These are phyloP conservation scores for Naganishia albida DNA, from an alignment of 1,284 basidiomycete genomes.

Conservation along the genomic window DNA sequence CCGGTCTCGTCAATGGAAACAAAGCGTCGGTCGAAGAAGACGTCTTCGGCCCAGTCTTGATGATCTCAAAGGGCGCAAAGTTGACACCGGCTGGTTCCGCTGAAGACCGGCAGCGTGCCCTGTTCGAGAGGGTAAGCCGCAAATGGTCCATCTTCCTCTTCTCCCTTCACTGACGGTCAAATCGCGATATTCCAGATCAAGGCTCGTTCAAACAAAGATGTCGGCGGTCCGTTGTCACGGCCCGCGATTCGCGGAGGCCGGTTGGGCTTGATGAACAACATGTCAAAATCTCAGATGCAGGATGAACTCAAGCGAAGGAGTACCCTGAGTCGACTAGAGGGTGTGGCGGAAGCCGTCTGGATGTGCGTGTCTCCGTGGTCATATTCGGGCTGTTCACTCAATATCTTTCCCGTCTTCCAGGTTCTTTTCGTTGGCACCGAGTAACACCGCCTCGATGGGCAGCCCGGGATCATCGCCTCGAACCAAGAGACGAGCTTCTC, in stretches of 20 bases:
- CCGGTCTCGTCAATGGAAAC: too few relatives aligned
- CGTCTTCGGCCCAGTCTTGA: slow-evolving; percentile 33
- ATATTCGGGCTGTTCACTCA: not conserved
- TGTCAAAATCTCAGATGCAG: slow-evolving; percentile 41
- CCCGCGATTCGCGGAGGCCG: slow-evolving; percentile 1
- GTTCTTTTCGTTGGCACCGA: slow-evolving; percentile 48
- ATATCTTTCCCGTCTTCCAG: slow-evolving; percentile 30
- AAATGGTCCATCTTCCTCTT: not conserved
- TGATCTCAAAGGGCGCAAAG: slow-evolving; percentile 21
- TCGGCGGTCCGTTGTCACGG: not conserved
- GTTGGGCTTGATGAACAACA: slow-evolving; percentile 11
- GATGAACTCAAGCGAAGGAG: slow-evolving; percentile 52
- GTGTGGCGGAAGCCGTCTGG: slow-evolving; percentile 54
- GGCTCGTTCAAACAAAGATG: slow-evolving; percentile 39
- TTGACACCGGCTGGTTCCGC: slow-evolving; percentile 41
- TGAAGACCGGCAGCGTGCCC: slow-evolving; percentile 47
- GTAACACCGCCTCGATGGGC: slow-evolving; percentile 19
- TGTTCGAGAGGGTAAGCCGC: slow-evolving; percentile 49
- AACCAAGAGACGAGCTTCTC: slow-evolving; percentile 47
- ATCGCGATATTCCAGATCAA: slow-evolving; percentile 40
- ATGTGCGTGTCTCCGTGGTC: slow-evolving; percentile 44
- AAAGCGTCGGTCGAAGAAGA: slow-evolving; percentile 22
- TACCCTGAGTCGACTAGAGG: slow-evolving; percentile 51
- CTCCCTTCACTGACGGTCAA: not conserved
- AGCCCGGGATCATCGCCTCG: slow-evolving; percentile 27